Base-by-base conservation (phyloP, 169 alveolate genomes). In the Perkinsus chesapeaki region DNA sequence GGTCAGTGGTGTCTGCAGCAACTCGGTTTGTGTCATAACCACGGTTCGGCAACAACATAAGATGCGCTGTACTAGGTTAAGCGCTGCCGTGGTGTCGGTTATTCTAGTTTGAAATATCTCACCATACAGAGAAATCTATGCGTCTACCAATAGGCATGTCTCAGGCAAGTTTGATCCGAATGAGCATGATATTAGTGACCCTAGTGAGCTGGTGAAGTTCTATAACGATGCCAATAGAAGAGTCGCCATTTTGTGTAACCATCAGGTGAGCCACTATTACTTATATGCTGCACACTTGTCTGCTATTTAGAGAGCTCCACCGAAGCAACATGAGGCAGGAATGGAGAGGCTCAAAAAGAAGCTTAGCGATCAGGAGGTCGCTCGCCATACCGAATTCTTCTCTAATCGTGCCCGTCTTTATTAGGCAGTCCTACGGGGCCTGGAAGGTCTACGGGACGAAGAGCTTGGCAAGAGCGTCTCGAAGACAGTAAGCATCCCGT, bases 181-280 rank as follows among this genome's bases (percentile, higher is more conserved):
- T 94, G 36, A 60, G 31, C 82, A 60, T 23, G 98, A 97, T 91
- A 94, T 96, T 92, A 94, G 96, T 82, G 96, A 97, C 93, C 96
- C 97, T 37, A 95, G 97, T 48, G 99, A 98, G 94, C 97, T 98
- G 94, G 96, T 98, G 39, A 96, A 98, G 93, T 99, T 98, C 94
- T 99, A 99, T 97, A 99, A 98, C 95, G 98, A 98, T 93, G 99
- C 99, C 16, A 99, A 99, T 94, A 96, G 99, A 39, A 98, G 98
- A 92, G 99, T 99, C 36, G 99, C 99, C 38, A 98, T 98, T 39
- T 96, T 99, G 92, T 99, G 99, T 95, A 98, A 98, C 96, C 99
- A 99, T 96, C 82, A 60, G 27, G 82, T 60, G 31, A 34, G 82
- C 1, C 12, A 20, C 82, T 27, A 27, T 60, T 60, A 94, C 96